Evolutionary conservation across 352 stramenopile species (phyloP).

Genomic region (Globisporangium abappressorium): DNA sequence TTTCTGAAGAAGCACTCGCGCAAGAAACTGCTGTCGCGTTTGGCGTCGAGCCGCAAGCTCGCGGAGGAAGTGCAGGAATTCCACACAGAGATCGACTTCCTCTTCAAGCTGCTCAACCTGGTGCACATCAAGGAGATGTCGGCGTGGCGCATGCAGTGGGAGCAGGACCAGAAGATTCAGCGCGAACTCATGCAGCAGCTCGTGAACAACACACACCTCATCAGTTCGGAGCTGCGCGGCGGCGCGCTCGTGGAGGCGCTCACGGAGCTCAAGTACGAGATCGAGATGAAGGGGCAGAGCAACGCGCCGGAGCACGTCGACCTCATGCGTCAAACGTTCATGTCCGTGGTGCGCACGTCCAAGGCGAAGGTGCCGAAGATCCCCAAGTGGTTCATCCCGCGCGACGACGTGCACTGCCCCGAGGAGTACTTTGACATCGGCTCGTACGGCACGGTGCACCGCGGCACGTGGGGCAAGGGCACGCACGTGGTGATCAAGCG

Average conservation of each 20-base stretch:
- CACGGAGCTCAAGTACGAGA: constrained; percentile 25
- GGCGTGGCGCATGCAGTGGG: constrained; percentile 14
- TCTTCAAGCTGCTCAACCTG: constrained; percentile 23
- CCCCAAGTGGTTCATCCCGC: constrained; percentile 14
- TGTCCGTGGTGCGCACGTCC: constrained; percentile 14
- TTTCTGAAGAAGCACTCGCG: constrained; percentile 22
- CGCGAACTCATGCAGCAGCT: constrained; percentile 16
- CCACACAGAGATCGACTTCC: constrained; percentile 22
- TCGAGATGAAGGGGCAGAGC: constrained; percentile 10
- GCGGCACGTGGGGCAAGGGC: constrained; percentile 12
- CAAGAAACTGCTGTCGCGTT: constrained; percentile 20
- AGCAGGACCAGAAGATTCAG: constrained; percentile 17
- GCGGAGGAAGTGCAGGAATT: constrained; percentile 15
- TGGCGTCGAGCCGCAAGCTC: constrained; percentile 17
- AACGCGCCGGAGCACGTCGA: constrained; percentile 14
- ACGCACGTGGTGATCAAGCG: constrained; percentile 13
- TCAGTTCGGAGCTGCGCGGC: constrained; percentile 12
- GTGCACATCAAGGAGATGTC: constrained; percentile 24
- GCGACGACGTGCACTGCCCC: constrained; percentile 6
- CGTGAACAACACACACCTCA: constrained; percentile 16
- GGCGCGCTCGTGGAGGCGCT: constrained; percentile 22
- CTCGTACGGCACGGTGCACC: constrained; percentile 11
- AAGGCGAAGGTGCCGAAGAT: constrained; percentile 13
- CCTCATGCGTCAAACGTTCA: constrained; percentile 19
- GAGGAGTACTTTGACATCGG: constrained; percentile 12